Evolutionary conservation across 2,329 filamentous ascomycete genomes (phyloP).

Genomic region (Aspergillus tanneri): DNA sequence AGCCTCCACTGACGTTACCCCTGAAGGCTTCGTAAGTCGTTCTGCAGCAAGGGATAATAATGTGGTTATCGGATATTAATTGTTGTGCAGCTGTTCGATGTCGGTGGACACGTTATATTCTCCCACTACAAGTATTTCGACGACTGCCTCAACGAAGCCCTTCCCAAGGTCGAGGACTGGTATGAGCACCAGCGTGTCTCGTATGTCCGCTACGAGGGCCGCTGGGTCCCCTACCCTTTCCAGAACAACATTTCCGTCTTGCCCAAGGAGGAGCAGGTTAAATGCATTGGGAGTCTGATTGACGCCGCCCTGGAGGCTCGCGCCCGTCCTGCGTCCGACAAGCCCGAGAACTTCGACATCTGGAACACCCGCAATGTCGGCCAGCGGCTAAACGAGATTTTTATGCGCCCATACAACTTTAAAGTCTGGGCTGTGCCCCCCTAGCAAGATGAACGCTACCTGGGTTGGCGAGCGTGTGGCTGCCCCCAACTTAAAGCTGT

Average conservation of each 20-base stretch:
- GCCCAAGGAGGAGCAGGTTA: conserved; percentile 94
- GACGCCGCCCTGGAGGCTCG: conserved; percentile 84
- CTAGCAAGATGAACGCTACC: too few species aligned
- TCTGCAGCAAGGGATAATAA: neutral
- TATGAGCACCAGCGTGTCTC: conserved; percentile 97
- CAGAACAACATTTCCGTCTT: conserved; percentile 99
- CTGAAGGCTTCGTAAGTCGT: conserved; percentile 89
- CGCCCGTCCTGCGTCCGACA: conserved; percentile 83
- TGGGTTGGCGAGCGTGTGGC: conserved; percentile 99
- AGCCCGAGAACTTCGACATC: conserved; percentile 96
- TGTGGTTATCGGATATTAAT: conserved; percentile 18
- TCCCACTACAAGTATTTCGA: conserved; percentile 99
- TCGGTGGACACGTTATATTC: conserved; percentile 97
- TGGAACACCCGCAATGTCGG: conserved; percentile 96
- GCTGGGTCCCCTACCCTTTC: conserved; percentile 99
- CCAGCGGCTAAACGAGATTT: conserved; percentile 82
- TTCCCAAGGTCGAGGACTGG: conserved; percentile 93
- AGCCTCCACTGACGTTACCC: conserved; percentile 89
- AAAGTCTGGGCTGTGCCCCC: conserved; percentile 99
- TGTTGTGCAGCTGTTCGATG: conserved; percentile 82
- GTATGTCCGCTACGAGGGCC: conserved; percentile 92
- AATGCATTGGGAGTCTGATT: conserved; percentile 91
- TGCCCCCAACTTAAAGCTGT: conserved; percentile 89
- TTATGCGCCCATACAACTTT: conserved; percentile 99
- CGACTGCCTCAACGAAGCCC: conserved; percentile 95